Evolutionary conservation across 1,139 yeast species (phyloP).

Genomic region (Geotrichum histeridarum): DNA sequence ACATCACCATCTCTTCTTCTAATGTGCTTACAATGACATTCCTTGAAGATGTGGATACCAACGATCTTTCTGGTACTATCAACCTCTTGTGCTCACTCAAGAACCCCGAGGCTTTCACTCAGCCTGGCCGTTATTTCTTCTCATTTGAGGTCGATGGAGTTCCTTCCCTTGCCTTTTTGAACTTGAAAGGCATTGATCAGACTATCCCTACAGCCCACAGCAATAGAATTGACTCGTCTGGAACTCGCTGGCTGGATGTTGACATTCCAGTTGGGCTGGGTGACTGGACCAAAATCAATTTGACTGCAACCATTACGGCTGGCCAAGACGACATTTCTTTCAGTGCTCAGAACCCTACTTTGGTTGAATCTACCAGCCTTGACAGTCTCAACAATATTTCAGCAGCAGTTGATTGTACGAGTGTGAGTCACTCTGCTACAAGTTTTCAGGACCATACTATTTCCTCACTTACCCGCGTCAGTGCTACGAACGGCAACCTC

Average conservation of each 20-base stretch:
- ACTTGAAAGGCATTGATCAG: constrained; percentile 1
- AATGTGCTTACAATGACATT: constrained; percentile 12
- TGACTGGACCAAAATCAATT: constrained; percentile 3
- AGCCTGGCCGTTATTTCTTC: constrained; percentile 7
- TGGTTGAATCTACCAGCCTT: neutral
- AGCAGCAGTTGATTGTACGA: neutral
- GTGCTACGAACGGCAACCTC: neutral
- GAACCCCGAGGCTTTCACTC: constrained; percentile 6
- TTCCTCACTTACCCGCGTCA: neutral
- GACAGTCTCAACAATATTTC: constrained; percentile 2
- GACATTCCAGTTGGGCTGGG: neutral
- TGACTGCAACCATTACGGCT: constrained; percentile 3
- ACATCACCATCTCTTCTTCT: constrained; percentile 7
- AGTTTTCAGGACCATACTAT: neutral
- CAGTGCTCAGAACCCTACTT: neutral
- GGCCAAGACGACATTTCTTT: neutral
- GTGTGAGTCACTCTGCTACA: neutral
- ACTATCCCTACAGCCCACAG: constrained; percentile 2
- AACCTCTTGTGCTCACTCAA: constrained; percentile 1
- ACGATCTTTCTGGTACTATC: constrained; percentile 2
- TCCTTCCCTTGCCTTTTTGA: neutral
- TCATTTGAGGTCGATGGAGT: constrained; percentile 1
- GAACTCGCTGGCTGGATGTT: constrained; percentile 5
- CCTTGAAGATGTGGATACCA: constrained; percentile 6
- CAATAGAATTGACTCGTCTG: neutral